Conservation (phyloP, 441 rosid genomes). For the Erysimum pusillum region DNA sequence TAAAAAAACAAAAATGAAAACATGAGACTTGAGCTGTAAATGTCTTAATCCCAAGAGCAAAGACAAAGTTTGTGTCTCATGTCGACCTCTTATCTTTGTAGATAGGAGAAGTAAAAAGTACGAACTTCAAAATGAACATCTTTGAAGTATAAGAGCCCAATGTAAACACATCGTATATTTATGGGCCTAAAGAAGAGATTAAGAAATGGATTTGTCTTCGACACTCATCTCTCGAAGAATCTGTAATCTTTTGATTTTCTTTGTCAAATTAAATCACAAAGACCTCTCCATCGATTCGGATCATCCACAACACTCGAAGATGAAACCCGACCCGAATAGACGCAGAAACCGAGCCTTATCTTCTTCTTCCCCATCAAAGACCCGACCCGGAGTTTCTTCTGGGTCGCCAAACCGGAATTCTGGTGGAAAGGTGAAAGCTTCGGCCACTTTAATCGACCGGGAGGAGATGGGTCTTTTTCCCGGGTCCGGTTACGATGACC, state of each 20-base stretch:
- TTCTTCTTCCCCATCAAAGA: conserved; percentile 51
- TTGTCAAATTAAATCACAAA: conserved; percentile 32
- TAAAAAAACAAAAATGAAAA: neutral
- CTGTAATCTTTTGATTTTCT: conserved; percentile 44
- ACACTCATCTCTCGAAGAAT: conserved; percentile 40
- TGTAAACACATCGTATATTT: neutral
- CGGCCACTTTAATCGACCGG: conserved; percentile 57
- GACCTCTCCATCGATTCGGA: conserved; percentile 14
- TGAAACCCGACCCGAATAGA: conserved; percentile 45
- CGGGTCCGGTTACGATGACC: conserved; percentile 48
- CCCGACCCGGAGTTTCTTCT: conserved; percentile 35
- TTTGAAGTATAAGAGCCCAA: conserved; percentile 12
- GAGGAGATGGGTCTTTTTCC: conserved; percentile 57
- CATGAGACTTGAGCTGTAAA: neutral
- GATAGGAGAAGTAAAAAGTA: too few species aligned
- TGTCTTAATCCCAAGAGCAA: neutral
- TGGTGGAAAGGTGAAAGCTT: conserved; percentile 47
- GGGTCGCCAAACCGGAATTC: too few species aligned
- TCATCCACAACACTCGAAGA: conserved; percentile 33
- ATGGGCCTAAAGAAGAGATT: conserved; percentile 38
- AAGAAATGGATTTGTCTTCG: conserved; percentile 44
- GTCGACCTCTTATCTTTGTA: too few species aligned
- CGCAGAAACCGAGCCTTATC: conserved; percentile 48
- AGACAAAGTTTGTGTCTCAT: too few species aligned
- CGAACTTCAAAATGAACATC: too few species aligned